Evolutionary conservation across 129 eudicot genomes (phyloP).

Genomic region (Oenanthe sinensis): DNA sequence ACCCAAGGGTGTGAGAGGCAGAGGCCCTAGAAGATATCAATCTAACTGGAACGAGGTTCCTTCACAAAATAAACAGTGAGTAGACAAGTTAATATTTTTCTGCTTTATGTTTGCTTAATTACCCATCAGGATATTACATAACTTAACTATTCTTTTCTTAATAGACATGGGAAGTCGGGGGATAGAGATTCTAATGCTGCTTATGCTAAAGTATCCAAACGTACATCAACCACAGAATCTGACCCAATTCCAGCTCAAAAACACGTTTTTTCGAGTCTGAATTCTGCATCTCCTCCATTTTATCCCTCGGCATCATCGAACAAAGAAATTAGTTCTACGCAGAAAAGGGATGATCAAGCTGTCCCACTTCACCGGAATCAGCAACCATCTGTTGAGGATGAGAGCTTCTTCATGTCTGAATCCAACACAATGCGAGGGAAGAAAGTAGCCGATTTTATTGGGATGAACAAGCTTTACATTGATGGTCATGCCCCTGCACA

Average conservation of each 20-base stretch:
- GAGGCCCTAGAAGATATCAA: slow-evolving; percentile 93
- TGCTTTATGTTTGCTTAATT: neutral
- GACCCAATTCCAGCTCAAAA: slow-evolving; percentile 42
- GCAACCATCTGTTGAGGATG: slow-evolving; percentile 21
- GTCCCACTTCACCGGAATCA: slow-evolving; percentile 35
- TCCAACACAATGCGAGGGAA: slow-evolving; percentile 45
- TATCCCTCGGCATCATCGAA: slow-evolving; percentile 83
- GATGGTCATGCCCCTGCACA: slow-evolving; percentile 39
- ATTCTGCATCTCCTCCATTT: slow-evolving; percentile 91
- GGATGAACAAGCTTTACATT: slow-evolving; percentile 58
- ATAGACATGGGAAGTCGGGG: slow-evolving; percentile 41
- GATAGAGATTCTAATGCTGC: slow-evolving; percentile 44
- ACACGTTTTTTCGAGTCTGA: slow-evolving; percentile 66
- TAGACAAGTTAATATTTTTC: neutral
- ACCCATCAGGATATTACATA: neutral
- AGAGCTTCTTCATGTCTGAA: slow-evolving; percentile 1
- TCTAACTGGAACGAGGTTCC: slow-evolving; percentile 46
- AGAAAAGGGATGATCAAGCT: slow-evolving; percentile 47
- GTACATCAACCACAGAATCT: slow-evolving; percentile 39
- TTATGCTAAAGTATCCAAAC: slow-evolving; percentile 46
- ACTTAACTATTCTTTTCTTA: slow-evolving; percentile 1
- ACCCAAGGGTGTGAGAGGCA: slow-evolving; percentile 66
- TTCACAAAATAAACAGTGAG: slow-evolving; percentile 72
- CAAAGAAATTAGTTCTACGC: slow-evolving; percentile 40
- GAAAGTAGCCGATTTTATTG: slow-evolving; percentile 44